Evolutionary conservation across 495 filamentous ascomycete genomes (phyloP).

Genomic region (Hyaloscypha hepaticicola): DNA sequence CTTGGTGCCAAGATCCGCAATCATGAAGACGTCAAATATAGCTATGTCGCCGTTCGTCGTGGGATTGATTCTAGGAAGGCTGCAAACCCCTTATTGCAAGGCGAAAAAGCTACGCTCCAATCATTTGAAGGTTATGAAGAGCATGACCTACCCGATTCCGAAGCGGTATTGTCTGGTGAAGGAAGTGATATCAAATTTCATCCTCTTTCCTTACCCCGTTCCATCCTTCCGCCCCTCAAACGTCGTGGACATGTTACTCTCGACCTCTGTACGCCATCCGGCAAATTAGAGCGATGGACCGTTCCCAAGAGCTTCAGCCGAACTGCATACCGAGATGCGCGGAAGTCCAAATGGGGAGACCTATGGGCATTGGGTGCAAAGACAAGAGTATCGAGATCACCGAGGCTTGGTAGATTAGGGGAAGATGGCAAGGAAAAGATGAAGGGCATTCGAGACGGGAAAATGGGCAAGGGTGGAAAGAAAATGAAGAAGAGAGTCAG

Average conservation of each 20-base stretch:
- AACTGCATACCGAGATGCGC: conserved; percentile 83
- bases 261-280: conserved; percentile 86
- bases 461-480: conserved; percentile 39
- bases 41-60: conserved; percentile 83
- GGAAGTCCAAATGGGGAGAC: conserved; percentile 90
- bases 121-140: conserved; percentile 53
- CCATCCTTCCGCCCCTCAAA: conserved; percentile 79
- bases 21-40: conserved; percentile 87
- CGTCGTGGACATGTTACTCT: conserved; percentile 81
- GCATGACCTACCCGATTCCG: conserved; percentile 18
- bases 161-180: conserved; percentile 9
- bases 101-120: conserved; percentile 44
- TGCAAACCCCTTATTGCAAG: conserved; percentile 36
- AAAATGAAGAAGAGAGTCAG: conserved; percentile 29
- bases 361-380: conserved; percentile 95
- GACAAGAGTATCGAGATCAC: conserved; percentile 61
- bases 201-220: conserved; percentile 71
- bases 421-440: conserved; percentile 28
- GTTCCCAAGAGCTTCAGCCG: conserved; percentile 78
- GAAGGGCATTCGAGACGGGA: conserved; percentile 34
- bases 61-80: conserved; percentile 56
- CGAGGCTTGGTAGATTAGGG: conserved; percentile 47
- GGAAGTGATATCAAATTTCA: conserved; percentile 34
- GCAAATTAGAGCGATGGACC: conserved; percentile 89
- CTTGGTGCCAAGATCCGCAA: conserved; percentile 67